Evolutionary conservation across 2,329 filamentous ascomycete species (phyloP).

Genomic region (Plenodomus biglobosus): DNA sequence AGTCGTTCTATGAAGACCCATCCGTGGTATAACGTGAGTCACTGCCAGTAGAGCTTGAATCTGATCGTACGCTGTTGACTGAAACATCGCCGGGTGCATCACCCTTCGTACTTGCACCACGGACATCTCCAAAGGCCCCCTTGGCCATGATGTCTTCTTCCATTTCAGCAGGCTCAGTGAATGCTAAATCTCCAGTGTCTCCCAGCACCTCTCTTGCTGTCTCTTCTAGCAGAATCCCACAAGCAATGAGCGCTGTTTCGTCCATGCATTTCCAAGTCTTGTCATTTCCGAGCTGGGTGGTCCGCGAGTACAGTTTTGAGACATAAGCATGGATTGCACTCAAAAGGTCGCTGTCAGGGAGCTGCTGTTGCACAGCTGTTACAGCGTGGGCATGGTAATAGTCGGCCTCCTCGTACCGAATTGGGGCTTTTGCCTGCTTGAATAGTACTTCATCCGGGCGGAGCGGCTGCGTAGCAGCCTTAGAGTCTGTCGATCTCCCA

Average conservation of each 20-base stretch:
- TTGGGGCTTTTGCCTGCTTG: conserved; percentile 63
- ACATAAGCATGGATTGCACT: conserved; percentile 69
- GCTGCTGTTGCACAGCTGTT: conserved; percentile 52
- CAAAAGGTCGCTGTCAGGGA: conserved; percentile 71
- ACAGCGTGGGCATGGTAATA: conserved; percentile 67
- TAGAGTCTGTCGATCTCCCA: conserved; percentile 51
- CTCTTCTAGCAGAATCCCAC: conserved; percentile 76
- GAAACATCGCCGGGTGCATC: neutral
- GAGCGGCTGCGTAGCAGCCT: conserved; percentile 46
- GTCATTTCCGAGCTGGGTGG: conserved; percentile 16
- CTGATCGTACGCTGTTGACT: neutral
- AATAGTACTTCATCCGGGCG: conserved; percentile 74
- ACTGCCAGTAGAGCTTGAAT: conserved; percentile 7
- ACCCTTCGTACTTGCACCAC: neutral
- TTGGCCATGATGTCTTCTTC: neutral
- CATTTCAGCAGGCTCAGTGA: conserved; percentile 57
- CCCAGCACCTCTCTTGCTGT: conserved; percentile 63
- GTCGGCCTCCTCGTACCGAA: conserved; percentile 69
- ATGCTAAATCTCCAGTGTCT: conserved; percentile 67
- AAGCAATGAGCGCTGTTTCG: conserved; percentile 73
- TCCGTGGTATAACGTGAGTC: conserved; percentile 11
- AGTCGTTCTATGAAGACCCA: conserved; percentile 7
- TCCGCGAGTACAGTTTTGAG: conserved; percentile 62
- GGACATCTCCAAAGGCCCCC: no score
- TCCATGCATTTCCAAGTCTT: conserved; percentile 65